Evolutionary conservation across 1,139 yeast species (phyloP).

Genomic region (Entelexis paramagnoliae): DNA sequence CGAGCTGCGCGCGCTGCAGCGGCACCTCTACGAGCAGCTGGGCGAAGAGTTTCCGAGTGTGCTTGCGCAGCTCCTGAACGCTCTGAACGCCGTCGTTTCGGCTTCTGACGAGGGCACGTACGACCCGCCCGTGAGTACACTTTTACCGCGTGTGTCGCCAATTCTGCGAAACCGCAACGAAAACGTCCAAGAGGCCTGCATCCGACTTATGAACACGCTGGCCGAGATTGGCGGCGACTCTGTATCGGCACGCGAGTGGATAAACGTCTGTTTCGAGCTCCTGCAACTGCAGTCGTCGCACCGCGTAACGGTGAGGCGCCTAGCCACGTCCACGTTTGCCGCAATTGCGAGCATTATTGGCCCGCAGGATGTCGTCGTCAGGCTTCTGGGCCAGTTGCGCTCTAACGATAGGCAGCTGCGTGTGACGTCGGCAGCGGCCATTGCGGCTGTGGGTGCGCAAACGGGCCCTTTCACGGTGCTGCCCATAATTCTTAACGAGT

Average conservation of each 20-base stretch:
- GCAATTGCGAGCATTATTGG: slow-evolving; percentile 87
- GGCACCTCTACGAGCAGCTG: slow-evolving; percentile 75
- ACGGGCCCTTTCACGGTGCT: slow-evolving; percentile 90
- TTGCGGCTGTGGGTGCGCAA: slow-evolving; percentile 90
- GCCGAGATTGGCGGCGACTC: slow-evolving; percentile 63
- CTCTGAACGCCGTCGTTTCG: slow-evolving; percentile 46
- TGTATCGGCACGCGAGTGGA: slow-evolving; percentile 92
- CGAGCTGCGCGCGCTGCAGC: slow-evolving; percentile 37
- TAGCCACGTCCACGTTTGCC: slow-evolving; percentile 89
- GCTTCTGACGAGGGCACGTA: slow-evolving; percentile 42
- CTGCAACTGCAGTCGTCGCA: slow-evolving; percentile 82
- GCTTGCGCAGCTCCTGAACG: slow-evolving; percentile 70
- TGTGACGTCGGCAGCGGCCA: slow-evolving; percentile 96
- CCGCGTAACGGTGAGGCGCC: slow-evolving; percentile 65
- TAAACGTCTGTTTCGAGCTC: slow-evolving; percentile 87
- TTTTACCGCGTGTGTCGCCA: slow-evolving; percentile 83
- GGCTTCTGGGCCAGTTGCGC: slow-evolving; percentile 69
- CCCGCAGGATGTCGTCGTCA: slow-evolving; percentile 86
- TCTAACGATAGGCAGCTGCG: slow-evolving; percentile 95
- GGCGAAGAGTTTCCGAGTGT: slow-evolving; percentile 97
- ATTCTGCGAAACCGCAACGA: slow-evolving; percentile 83
- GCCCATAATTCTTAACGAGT: slow-evolving; percentile 96
- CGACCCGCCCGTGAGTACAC: slow-evolving; percentile 72
- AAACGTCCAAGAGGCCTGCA: slow-evolving; percentile 80
- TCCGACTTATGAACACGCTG: slow-evolving; percentile 68